These are phyloP conservation scores for Tricholoma furcatifolium DNA, from an alignment of 768 basidiomycete species.

Conservation along the genomic window DNA sequence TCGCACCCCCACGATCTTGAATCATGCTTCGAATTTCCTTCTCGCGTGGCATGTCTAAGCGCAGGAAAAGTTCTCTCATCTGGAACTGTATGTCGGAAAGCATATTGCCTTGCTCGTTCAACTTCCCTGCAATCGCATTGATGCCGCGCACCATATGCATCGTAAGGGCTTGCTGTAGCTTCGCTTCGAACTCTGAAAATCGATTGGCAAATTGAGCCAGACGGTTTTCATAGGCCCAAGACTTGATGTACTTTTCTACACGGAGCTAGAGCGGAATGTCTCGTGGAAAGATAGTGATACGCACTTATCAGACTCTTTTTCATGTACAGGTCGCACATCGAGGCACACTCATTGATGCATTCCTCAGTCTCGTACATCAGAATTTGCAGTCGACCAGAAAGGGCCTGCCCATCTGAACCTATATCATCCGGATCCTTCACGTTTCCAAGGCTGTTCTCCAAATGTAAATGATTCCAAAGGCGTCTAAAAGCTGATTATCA, in stretches of 20 bases:
- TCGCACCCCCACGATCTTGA: neutral
- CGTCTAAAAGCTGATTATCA: neutral
- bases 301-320: no score
- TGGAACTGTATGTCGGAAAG: neutral
- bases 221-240: neutral
- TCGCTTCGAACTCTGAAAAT: neutral
- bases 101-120: neutral
- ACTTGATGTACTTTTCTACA: neutral
- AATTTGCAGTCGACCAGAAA: no score
- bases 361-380: no score
- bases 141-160: neutral
- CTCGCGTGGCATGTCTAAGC: neutral
- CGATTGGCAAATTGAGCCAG: neutral
- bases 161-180: neutral
- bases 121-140: neutral
- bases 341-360: no score
- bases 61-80: no score
- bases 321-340: no score
- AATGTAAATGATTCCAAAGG: no score
- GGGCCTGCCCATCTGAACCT: no score
- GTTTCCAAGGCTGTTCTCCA: no score
- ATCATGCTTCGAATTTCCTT: neutral
- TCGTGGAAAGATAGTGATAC: no score
- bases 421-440: no score
- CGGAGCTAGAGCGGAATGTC: neutral